phyloP scores from a whole-genome alignment of 495 filamentous ascomycete species.

The Trichoderma reesei region DNA sequence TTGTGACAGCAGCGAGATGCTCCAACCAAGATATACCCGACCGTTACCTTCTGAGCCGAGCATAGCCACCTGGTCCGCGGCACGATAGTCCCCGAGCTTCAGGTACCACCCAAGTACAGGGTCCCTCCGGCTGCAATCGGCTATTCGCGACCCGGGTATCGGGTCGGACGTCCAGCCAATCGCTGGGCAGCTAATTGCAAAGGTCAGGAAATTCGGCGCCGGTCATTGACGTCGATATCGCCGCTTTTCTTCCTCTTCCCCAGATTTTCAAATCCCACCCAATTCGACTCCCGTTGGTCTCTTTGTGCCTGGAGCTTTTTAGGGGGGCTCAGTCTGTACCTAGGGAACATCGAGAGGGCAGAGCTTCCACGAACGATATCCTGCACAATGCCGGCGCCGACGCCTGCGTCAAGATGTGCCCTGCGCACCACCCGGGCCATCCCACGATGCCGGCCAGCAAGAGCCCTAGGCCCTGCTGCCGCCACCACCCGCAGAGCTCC shows the following conservation, averaged over 20 bases:
- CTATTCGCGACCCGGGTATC: background rate
- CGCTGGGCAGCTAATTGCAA: background rate
- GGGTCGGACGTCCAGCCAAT: background rate
- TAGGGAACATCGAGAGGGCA: no score
- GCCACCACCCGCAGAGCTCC: background rate
- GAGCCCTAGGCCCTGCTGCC: background rate
- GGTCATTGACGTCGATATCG: constrained; percentile 3
- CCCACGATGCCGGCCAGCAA: background rate
- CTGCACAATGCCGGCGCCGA: constrained; percentile 4
- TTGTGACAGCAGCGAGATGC: background rate
- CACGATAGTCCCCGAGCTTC: background rate
- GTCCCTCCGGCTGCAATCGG: constrained; percentile 1
- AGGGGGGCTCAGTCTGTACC: no score
- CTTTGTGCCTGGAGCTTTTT: background rate
- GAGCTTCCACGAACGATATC: no score
- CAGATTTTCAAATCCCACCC: background rate
- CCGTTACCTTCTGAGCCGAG: background rate
- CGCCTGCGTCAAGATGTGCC: constrained; percentile 10
- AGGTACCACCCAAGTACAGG: constrained; percentile 1
- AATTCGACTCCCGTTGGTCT: background rate
- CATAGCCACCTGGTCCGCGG: background rate
- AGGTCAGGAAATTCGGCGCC: background rate
- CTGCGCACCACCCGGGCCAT: constrained; percentile 8
- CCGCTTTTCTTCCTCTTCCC: background rate
- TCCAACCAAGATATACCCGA: background rate